Evolutionary conservation across 257 asterid genomes (phyloP), one percentile per base, ranked within the genome.

Genomic region (Salvia hispanica): DNA sequence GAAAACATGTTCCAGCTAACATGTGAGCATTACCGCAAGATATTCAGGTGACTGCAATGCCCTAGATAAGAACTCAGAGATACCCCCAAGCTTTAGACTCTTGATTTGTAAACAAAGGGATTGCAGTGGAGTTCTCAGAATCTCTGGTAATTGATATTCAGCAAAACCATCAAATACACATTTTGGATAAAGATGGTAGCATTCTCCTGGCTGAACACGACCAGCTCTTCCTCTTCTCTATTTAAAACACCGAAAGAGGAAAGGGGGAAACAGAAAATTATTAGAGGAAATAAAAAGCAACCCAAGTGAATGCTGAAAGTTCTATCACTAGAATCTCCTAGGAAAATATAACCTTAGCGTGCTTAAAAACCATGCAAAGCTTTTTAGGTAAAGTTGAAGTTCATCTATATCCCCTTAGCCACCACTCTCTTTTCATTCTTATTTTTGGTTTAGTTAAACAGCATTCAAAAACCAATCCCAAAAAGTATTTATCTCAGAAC

Each of bases 191-290:
- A 92, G 95, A 83, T 88, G 97, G 74, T 80, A 92, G 81, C 98
- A 92, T 76, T 85, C 93, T 77, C 98, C 98, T 42, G 98, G 95
- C 81, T 86, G 97, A 50, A 92, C 97, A 80, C 98, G 98, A 45
- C 98, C 98, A 25, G 98, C 97, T 79, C 98, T 86, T 85, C 98
- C 98, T 86, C 92, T 86, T 85, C 98, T 86, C 98, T 92, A 70
- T 81, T 74, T 36, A 69, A 65, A 70, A 74, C 69, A 75, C 59
- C 72, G 74, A 67, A 52, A 16, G 4, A 6, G 50, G 69, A 16
- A 45, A 66, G 71, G 46, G 21, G 50, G 64, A 69, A 9, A 72
- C 67, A 16, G 25, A 61, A 37, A 65, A 54, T 71, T 69, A 76
- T 18, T 4, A 61, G 69, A 55, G 4, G 60, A 43, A 76, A 47